Evolutionary conservation across 139 green algal genomes (phyloP).

Genomic region (Edaphochlamys debaryana): DNA sequence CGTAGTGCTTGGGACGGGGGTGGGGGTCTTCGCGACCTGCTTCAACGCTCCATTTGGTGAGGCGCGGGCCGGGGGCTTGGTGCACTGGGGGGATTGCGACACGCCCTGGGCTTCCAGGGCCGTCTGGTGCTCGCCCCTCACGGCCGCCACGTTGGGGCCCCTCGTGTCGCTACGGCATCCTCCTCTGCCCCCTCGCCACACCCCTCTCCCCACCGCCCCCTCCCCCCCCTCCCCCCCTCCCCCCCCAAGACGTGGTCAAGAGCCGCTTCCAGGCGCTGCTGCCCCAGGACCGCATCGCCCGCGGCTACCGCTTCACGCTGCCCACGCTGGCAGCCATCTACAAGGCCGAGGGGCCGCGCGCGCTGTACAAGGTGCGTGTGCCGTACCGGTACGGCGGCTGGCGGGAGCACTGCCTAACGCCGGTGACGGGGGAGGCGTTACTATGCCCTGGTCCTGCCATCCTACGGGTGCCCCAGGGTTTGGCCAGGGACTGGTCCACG

Average conservation of each 20-base stretch:
- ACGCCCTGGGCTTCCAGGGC: background rate
- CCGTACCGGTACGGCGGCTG: too few relatives aligned
- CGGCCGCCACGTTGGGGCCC: too few relatives aligned
- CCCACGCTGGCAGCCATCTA: constrained; percentile 28
- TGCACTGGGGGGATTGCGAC: too few relatives aligned
- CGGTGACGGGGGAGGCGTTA: too few relatives aligned
- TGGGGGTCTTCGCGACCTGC: constrained; percentile 60
- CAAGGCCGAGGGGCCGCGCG: constrained; percentile 21
- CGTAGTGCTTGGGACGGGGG: constrained; percentile 38
- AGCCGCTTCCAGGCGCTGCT: constrained; percentile 51
- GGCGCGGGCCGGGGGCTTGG: background rate
- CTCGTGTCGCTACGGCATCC: too few relatives aligned
- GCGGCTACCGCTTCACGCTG: constrained; percentile 37
- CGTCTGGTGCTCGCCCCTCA: too few relatives aligned
- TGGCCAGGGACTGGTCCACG: too few relatives aligned
- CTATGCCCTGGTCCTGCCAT: too few relatives aligned
- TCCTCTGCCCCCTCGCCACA: background rate
- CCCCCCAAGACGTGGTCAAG: constrained; percentile 57
- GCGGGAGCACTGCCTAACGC: too few relatives aligned
- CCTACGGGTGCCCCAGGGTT: too few relatives aligned
- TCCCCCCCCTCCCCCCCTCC: background rate
- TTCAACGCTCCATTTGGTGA: constrained; percentile 68
- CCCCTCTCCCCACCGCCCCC: background rate
- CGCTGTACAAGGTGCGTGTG: constrained; percentile 65
- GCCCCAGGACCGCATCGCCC: background rate